phyloP scores from a whole-genome alignment of 768 basidiomycete genomes.

The Kwoniella heveanensis region DNA sequence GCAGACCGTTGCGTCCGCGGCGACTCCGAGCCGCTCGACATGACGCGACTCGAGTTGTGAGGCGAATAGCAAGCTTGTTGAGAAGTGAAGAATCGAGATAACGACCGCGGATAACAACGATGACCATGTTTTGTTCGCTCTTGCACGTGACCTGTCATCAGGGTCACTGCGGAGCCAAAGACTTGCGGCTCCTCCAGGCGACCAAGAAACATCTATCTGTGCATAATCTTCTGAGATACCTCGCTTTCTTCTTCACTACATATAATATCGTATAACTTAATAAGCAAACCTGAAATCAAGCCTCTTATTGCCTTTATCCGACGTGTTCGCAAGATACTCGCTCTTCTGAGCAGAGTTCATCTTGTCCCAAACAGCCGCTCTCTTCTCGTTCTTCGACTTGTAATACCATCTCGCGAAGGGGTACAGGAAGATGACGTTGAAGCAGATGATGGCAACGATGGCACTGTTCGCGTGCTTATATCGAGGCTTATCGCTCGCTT shows the following conservation, averaged over 20 bases:
- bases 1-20: neutral
- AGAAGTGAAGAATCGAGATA: neutral
- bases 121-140: too few relatives aligned
- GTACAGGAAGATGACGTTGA: slow-evolving; percentile 53
- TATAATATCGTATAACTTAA: too few relatives aligned
- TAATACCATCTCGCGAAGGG: slow-evolving; percentile 52
- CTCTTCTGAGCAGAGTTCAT: slow-evolving; percentile 47
- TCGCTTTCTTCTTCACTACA: too few relatives aligned
- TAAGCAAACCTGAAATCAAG: slow-evolving; percentile 23
- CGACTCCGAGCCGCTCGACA: slow-evolving; percentile 1
- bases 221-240: neutral
- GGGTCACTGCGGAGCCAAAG: too few relatives aligned
- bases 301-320: slow-evolving; percentile 50
- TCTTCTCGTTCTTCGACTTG: slow-evolving; percentile 40
- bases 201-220: too few relatives aligned
- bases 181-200: too few relatives aligned
- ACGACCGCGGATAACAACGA: neutral
- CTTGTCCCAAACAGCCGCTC: slow-evolving; percentile 47
- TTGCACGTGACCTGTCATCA: neutral
- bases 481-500: slow-evolving; percentile 24
- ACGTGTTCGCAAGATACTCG: slow-evolving; percentile 52
- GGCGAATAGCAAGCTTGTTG: neutral
- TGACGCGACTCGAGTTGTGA: neutral
- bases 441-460: slow-evolving; percentile 49
- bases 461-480: slow-evolving; percentile 48